Conservation (phyloP, 768 basidiomycete genomes). For the Cystobasidium tubakii region DNA sequence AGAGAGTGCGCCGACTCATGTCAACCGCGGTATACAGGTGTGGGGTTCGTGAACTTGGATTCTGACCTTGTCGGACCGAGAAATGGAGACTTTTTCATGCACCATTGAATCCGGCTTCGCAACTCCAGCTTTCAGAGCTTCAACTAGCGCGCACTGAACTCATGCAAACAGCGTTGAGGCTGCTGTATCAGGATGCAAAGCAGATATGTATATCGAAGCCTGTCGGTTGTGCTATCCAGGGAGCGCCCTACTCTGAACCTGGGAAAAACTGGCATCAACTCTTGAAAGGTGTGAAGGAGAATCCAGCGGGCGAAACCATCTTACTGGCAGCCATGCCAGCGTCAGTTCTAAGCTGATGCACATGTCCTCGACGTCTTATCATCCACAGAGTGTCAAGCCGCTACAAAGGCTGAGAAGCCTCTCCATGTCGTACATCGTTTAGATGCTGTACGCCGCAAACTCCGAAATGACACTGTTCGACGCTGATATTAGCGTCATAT, state of each 20-base stretch:
- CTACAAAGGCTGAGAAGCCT: neutral
- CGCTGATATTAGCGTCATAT: neutral
- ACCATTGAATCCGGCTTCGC: too few species aligned
- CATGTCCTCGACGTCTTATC: too few species aligned
- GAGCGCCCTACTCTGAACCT: conserved; percentile 2
- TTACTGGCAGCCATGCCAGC: too few species aligned
- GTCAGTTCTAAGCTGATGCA: too few species aligned
- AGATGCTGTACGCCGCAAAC: conserved; percentile 9
- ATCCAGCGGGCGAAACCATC: too few species aligned
- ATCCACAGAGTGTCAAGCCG: neutral
- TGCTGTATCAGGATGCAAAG: conserved; percentile 27
- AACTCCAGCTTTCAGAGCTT: too few species aligned
- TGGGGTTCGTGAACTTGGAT: too few species aligned
- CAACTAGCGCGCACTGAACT: neutral
- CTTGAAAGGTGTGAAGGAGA: conserved; percentile 3
- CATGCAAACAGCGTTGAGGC: neutral
- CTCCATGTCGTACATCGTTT: conserved; percentile 21
- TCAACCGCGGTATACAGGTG: too few species aligned
- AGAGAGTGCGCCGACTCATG: too few species aligned
- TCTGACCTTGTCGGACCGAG: too few species aligned
- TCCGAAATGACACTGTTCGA: neutral
- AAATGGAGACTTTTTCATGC: too few species aligned
- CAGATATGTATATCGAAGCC: conserved; percentile 13
- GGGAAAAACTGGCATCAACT: conserved; percentile 20
- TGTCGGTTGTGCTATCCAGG: conserved; percentile 25